Conservation (phyloP, 805 yeast species). For the Pichia californica region DNA sequence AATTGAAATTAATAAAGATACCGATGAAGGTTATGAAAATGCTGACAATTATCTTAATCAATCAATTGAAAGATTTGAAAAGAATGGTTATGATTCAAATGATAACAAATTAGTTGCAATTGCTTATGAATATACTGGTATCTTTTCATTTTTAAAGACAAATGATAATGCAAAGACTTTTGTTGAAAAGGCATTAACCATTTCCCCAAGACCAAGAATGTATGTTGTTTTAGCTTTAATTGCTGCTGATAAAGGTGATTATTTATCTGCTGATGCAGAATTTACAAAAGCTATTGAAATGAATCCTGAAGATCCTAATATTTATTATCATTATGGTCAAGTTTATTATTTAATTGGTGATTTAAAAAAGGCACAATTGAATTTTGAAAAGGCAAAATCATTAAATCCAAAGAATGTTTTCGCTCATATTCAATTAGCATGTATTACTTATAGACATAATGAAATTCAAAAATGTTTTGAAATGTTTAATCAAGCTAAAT, state of each 20-base stretch:
- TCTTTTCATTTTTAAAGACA: constrained; percentile 75
- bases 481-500: constrained; percentile 58
- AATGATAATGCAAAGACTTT: constrained; percentile 56
- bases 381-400: constrained; percentile 71
- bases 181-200: constrained; percentile 56
- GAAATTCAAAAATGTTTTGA: constrained; percentile 52
- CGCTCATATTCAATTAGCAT: constrained; percentile 88
- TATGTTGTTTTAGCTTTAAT: constrained; percentile 77
- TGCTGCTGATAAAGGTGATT: constrained; percentile 70
- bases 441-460: constrained; percentile 79
- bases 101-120: constrained; percentile 44
- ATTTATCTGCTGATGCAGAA: constrained; percentile 52
- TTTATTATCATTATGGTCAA: constrained; percentile 93
- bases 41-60: constrained; percentile 55
- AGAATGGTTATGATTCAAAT: constrained; percentile 21
- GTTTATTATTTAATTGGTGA: constrained; percentile 75
- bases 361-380: constrained; percentile 60
- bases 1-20: constrained; percentile 39
- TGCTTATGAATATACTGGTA: constrained; percentile 79
- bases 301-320: constrained; percentile 70
- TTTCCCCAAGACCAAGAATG: constrained; percentile 74
- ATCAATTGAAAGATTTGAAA: constrained; percentile 41
- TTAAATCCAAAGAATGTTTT: constrained; percentile 71
- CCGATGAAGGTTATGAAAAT: constrained; percentile 52
- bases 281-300: constrained; percentile 66